These are phyloP conservation scores for Symbiodinium natans DNA, from an alignment of 73 alveolate species.

Conservation along the genomic window DNA sequence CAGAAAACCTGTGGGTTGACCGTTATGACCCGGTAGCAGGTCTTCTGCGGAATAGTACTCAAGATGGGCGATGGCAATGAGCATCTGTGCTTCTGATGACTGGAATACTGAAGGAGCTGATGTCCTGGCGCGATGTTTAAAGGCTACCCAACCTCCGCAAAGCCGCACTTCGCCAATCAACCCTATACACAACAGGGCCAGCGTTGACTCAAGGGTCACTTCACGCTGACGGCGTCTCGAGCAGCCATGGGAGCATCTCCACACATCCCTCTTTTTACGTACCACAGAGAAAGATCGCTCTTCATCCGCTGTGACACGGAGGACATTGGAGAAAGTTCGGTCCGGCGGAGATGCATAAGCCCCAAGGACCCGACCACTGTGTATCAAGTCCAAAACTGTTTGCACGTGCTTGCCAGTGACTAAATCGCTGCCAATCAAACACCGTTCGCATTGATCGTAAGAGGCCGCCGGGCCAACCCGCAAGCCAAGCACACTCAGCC, in stretches of 20 bases:
- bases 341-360: constrained; percentile 32
- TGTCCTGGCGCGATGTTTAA: not conserved
- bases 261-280: no score
- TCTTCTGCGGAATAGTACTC: no score
- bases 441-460: no score
- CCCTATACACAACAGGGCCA: not conserved
- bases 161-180: not conserved
- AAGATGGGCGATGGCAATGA: no score
- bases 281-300: no score
- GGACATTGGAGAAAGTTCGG: not conserved
- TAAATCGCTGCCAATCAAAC: not conserved
- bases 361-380: not conserved
- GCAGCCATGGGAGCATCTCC: not conserved
- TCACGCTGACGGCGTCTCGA: not conserved
- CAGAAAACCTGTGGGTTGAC: not conserved
- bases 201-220: not conserved
- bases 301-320: not conserved
- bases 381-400: not conserved
- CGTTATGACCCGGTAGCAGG: no score
- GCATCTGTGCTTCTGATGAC: not conserved
- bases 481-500: not conserved
- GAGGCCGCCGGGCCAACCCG: not conserved
- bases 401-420: not conserved
- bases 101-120: not conserved
- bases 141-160: not conserved